A percentile compares a stretch with the other conserved stretches of the same genome.
phyloP scores from a whole-genome alignment of 805 yeast species.

The Candida boleticola region DNA sequence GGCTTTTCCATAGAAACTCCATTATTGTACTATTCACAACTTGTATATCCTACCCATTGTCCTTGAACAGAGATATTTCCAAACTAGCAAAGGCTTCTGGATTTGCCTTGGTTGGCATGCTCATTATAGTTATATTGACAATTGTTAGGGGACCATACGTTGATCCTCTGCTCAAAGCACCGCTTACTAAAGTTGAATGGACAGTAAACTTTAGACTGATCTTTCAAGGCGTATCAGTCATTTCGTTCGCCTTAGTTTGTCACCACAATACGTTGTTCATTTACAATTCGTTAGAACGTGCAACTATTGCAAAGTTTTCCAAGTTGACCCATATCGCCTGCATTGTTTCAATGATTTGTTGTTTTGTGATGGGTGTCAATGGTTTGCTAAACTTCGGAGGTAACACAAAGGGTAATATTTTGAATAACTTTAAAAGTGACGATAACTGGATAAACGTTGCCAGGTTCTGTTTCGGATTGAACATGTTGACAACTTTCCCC shows the following conservation, averaged over 20 bases:
- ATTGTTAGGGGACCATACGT: conserved; percentile 69
- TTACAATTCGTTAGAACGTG: conserved; percentile 75
- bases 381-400: conserved; percentile 77
- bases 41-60: conserved; percentile 77
- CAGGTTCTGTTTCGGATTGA: conserved; percentile 84
- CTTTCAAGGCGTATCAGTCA: conserved; percentile 90
- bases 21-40: conserved; percentile 68
- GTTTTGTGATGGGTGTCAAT: conserved; percentile 72
- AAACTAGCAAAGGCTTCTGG: conserved; percentile 85
- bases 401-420: conserved; percentile 79
- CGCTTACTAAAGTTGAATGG: conserved; percentile 42
- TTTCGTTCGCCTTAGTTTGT: conserved; percentile 92
- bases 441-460: conserved; percentile 82
- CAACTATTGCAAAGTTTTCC: conserved; percentile 74
- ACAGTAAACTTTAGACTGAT: conserved; percentile 56
- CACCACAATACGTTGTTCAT: conserved; percentile 93
- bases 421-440: conserved; percentile 79
- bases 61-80: conserved; percentile 77
- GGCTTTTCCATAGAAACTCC: conserved; percentile 65
- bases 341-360: conserved; percentile 73
- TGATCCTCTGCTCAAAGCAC: conserved; percentile 47
- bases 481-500: conserved; percentile 91
- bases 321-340: conserved; percentile 82
- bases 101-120: conserved; percentile 83
- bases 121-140: conserved; percentile 70